A percentile compares a stretch with the other conserved stretches of the same genome.
Conservation (phyloP, 768 basidiomycete genomes). For the Mycena crocata region DNA sequence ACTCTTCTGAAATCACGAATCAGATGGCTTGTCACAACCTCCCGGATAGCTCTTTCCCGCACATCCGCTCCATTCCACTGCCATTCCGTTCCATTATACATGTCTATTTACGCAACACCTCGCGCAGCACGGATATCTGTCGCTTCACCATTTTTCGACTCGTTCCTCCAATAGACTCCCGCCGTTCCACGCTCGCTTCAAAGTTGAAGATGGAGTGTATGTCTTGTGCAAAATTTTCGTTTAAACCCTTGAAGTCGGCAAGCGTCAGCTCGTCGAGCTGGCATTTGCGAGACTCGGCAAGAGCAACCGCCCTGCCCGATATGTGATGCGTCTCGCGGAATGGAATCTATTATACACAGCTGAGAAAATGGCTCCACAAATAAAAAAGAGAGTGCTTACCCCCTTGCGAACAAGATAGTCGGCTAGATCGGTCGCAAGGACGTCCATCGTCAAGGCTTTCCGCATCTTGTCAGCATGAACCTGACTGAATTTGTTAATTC, state of each 20-base stretch:
- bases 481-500: slow-evolving; percentile 51
- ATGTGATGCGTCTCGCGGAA: slow-evolving; percentile 99
- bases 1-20: background rate
- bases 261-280: slow-evolving; percentile 86
- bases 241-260: slow-evolving; percentile 82
- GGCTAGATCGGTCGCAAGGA: slow-evolving; percentile 97
- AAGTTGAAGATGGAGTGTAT: slow-evolving; percentile 91
- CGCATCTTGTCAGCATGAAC: slow-evolving; percentile 93
- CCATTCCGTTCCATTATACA: background rate
- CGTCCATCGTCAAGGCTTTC: slow-evolving; percentile 93
- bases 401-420: slow-evolving; percentile 99
- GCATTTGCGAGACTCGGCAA: slow-evolving; percentile 86
- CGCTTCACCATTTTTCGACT: slow-evolving; percentile 85
- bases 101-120: slow-evolving; percentile 56
- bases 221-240: slow-evolving; percentile 83
- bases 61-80: no score
- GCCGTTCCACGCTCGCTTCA: slow-evolving; percentile 93
- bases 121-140: slow-evolving; percentile 84
- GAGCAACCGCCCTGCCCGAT: slow-evolving; percentile 94
- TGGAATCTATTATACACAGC: slow-evolving; percentile 73
- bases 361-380: slow-evolving; percentile 6
- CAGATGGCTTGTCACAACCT: background rate
- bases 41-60: no score
- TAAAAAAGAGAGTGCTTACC: slow-evolving; percentile 60
- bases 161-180: slow-evolving; percentile 93